Conservation (phyloP, 192 early-diverging fungal species). For the Dissophora ornata region DNA sequence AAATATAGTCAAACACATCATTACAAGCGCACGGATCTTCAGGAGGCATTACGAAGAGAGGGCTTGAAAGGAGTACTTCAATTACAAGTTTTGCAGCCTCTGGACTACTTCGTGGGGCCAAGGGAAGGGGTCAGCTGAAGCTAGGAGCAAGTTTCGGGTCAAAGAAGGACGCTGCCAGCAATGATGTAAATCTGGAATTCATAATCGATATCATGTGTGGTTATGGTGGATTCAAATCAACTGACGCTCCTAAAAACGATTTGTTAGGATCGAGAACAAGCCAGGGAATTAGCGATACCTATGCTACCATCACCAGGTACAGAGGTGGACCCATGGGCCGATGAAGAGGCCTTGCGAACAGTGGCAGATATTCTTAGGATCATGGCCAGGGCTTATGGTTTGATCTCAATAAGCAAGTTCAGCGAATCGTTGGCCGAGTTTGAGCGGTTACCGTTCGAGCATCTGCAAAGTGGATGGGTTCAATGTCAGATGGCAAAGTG, state of each 20-base stretch:
- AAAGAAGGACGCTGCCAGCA: conserved; percentile 1
- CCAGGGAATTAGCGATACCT: not conserved
- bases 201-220: too few species aligned
- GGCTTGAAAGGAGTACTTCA: conserved; percentile 9
- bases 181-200: not conserved
- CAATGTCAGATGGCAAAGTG: conserved; percentile 56
- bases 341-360: conserved; percentile 15
- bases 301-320: not conserved
- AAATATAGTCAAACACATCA: conserved; percentile 17
- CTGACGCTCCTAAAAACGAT: not conserved
- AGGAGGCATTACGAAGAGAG: conserved; percentile 20
- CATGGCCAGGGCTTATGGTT: conserved; percentile 21
- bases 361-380: conserved; percentile 28
- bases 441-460: conserved; percentile 27
- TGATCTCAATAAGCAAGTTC: conserved; percentile 46
- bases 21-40: not conserved
- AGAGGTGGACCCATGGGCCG: conserved; percentile 16
- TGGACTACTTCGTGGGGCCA: not conserved
- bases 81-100: not conserved
- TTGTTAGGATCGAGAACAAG: conserved; percentile 7
- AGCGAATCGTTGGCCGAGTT: conserved; percentile 35
- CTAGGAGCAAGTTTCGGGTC: not conserved
- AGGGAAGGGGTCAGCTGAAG: not conserved
- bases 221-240: too few species aligned
- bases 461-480: conserved; percentile 52